Evolutionary conservation across 116 monocot genomes (phyloP).

Genomic region (Dioscorea cayenensis): DNA sequence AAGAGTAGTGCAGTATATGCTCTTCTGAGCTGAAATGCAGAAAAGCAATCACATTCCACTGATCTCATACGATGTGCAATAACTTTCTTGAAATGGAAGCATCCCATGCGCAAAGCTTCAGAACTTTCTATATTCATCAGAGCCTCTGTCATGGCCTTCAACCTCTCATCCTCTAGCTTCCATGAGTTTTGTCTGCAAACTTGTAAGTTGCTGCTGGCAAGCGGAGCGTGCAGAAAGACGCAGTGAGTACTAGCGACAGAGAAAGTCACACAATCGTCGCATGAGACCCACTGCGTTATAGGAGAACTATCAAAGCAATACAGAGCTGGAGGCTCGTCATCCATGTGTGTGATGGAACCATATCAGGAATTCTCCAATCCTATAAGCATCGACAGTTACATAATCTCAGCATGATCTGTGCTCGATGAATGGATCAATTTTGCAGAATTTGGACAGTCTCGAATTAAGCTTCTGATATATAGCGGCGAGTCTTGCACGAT

Average conservation of each 20-base stretch:
- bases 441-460: slow-evolving; percentile 38
- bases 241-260: slow-evolving; percentile 41
- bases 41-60: slow-evolving; percentile 45
- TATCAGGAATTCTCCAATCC: slow-evolving; percentile 47
- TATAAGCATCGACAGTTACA: slow-evolving; percentile 49
- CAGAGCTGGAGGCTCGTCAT: slow-evolving; percentile 42
- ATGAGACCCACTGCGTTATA: slow-evolving; percentile 47
- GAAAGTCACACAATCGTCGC: slow-evolving; percentile 38
- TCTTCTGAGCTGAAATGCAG: slow-evolving; percentile 43
- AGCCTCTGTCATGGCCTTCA: slow-evolving; percentile 56
- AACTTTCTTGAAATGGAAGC: slow-evolving; percentile 48
- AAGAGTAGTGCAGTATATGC: slow-evolving; percentile 54
- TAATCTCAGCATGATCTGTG: slow-evolving; percentile 54
- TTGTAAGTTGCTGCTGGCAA: slow-evolving; percentile 41
- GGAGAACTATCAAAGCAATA: slow-evolving; percentile 43
- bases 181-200: slow-evolving; percentile 49
- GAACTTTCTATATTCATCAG: slow-evolving; percentile 55
- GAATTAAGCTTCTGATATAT: slow-evolving; percentile 52
- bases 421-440: slow-evolving; percentile 54
- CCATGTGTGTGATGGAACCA: slow-evolving; percentile 66
- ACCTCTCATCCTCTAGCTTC: slow-evolving; percentile 43
- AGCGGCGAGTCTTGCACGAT: slow-evolving; percentile 40
- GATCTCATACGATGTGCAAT: slow-evolving; percentile 43
- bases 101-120: slow-evolving; percentile 73
- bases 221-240: slow-evolving; percentile 34